phyloP scores from a whole-genome alignment of 345 rosid species.

The Gossypium australe region DNA sequence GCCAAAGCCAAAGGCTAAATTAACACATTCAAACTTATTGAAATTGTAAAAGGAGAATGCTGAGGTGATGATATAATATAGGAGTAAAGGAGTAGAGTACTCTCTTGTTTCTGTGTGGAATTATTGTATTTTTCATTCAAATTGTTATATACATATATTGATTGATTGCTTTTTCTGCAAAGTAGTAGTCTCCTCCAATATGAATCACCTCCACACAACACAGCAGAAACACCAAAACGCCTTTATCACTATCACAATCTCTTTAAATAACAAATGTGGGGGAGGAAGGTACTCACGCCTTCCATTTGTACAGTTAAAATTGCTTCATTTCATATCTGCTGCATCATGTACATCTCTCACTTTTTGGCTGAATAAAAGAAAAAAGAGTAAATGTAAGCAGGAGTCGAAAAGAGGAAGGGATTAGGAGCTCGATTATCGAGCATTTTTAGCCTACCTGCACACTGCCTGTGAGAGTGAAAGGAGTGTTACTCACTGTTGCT shows the following conservation, averaged over 20 bases:
- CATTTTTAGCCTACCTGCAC: constrained; percentile 4
- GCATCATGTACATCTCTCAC: constrained; percentile 21
- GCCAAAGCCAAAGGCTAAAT: background rate
- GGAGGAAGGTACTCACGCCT: constrained; percentile 21
- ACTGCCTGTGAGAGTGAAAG: background rate
- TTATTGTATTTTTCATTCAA: background rate
- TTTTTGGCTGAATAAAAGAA: constrained; percentile 5
- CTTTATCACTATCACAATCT: constrained; percentile 12
- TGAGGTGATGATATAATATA: background rate
- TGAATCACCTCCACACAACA: background rate
- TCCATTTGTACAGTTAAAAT: constrained; percentile 29
- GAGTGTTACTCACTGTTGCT: constrained; percentile 22
- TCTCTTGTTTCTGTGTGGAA: background rate
- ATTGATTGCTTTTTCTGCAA: constrained; percentile 8
- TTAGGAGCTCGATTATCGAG: constrained; percentile 27
- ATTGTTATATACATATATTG: background rate
- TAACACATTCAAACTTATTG: background rate
- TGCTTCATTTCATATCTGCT: constrained; percentile 27
- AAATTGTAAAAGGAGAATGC: background rate
- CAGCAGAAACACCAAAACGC: constrained; percentile 1
- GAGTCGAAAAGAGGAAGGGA: constrained; percentile 12
- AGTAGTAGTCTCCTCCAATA: background rate
- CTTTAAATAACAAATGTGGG: constrained; percentile 10
- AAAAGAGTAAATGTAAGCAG: constrained; percentile 20
- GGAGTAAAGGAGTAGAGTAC: background rate